Evolutionary conservation across 140 eudicot species (phyloP).

Genomic region (Stevia rebaudiana): DNA sequence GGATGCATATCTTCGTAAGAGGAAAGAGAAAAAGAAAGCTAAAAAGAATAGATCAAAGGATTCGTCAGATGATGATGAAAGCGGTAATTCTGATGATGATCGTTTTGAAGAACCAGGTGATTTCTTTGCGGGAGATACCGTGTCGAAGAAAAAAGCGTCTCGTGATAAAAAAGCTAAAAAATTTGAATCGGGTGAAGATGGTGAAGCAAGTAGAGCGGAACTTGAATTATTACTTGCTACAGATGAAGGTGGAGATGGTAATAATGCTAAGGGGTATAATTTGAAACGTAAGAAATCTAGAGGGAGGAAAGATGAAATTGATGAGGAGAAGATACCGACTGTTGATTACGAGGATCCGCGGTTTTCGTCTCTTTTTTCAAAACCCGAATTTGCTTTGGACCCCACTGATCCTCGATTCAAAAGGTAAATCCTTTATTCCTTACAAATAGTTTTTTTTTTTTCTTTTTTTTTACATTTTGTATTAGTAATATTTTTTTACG

Average conservation of each 20-base stretch:
- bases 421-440: constrained; percentile 37
- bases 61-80: constrained; percentile 70
- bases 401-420: constrained; percentile 93
- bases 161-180: constrained; percentile 27
- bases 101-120: constrained; percentile 57
- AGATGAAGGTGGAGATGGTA: constrained; percentile 46
- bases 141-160: constrained; percentile 22
- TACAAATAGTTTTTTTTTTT: not conserved
- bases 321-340: constrained; percentile 66
- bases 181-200: constrained; percentile 34
- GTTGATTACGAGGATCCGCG: constrained; percentile 65
- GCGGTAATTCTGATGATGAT: constrained; percentile 50
- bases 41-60: constrained; percentile 49
- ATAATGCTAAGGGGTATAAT: constrained; percentile 70
- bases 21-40: constrained; percentile 69
- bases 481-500: too few relatives aligned
- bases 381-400: constrained; percentile 72
- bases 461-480: not conserved
- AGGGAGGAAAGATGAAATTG: constrained; percentile 50
- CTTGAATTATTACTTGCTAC: constrained; percentile 85
- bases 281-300: constrained; percentile 60
- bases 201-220: constrained; percentile 77
- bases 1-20: constrained; percentile 74
- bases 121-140: constrained; percentile 65
- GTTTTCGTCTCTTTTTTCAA: constrained; percentile 50